Evolutionary conservation across 495 filamentous ascomycete species (phyloP).

Genomic region (Jackrogersella minutella): DNA sequence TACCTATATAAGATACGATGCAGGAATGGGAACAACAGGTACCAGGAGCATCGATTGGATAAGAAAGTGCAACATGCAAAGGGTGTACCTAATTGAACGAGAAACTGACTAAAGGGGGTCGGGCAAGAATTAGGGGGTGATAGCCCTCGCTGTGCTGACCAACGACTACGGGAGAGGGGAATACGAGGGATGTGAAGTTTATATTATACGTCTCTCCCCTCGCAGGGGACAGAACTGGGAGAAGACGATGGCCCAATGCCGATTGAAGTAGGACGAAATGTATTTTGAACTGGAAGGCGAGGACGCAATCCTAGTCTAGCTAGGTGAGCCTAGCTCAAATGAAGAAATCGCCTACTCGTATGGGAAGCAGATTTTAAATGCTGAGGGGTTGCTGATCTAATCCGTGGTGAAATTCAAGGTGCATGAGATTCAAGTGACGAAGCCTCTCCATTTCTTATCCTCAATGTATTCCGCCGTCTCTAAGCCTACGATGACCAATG

Average conservation of each 20-base stretch:
- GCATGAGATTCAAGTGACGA: no score
- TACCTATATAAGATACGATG: background rate
- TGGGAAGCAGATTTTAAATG: no score
- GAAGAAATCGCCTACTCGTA: no score
- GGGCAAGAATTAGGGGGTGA: no score
- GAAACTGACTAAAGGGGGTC: no score
- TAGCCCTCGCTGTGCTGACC: no score
- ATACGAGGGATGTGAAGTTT: background rate
- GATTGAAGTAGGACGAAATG: background rate
- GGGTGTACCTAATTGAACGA: background rate
- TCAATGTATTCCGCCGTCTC: no score
- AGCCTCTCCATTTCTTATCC: no score
- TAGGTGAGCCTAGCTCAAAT: no score
- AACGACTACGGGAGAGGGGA: background rate
- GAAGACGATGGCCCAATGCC: background rate
- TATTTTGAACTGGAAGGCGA: background rate
- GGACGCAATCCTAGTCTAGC: background rate
- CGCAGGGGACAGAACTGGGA: background rate
- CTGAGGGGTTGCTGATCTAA: no score
- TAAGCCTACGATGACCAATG: no score
- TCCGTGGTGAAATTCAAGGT: no score
- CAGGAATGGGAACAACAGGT: background rate
- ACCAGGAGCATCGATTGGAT: background rate
- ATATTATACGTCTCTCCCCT: background rate
- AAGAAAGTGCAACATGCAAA: background rate